These are phyloP conservation scores for Fonsecaea nubica DNA, from an alignment of 2,329 filamentous ascomycete species.

Conservation along the genomic window DNA sequence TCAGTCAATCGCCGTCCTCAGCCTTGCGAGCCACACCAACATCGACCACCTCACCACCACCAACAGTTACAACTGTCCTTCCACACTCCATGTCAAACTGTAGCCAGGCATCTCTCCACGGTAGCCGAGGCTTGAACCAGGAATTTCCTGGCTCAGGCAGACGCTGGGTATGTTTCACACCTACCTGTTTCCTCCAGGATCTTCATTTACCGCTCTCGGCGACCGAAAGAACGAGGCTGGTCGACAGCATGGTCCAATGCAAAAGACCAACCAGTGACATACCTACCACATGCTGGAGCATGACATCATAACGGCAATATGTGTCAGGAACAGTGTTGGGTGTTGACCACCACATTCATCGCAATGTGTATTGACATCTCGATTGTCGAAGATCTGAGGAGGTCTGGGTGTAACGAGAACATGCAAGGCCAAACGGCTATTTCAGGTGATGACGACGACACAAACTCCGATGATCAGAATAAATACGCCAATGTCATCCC, in stretches of 20 bases:
- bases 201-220: background rate
- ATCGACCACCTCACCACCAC: background rate
- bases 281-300: background rate
- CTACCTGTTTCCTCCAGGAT: background rate
- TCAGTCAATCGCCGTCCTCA: background rate
- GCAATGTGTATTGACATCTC: background rate
- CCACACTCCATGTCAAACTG: background rate
- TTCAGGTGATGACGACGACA: background rate
- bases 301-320: background rate
- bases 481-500: background rate
- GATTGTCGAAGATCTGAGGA: background rate
- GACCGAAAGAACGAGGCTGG: conserved; percentile 5
- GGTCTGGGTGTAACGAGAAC: background rate
- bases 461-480: background rate
- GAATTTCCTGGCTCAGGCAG: background rate
- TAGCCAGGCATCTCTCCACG: background rate
- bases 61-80: background rate
- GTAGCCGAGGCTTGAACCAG: background rate
- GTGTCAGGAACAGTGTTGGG: background rate
- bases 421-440: background rate
- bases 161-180: background rate
- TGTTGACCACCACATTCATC: background rate
- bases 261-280: background rate
- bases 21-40: background rate
- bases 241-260: background rate